Evolutionary conservation across 108 stramenopile species (phyloP), one percentile per base, ranked within the genome.

Genomic region (Mediolabrus comicus): DNA sequence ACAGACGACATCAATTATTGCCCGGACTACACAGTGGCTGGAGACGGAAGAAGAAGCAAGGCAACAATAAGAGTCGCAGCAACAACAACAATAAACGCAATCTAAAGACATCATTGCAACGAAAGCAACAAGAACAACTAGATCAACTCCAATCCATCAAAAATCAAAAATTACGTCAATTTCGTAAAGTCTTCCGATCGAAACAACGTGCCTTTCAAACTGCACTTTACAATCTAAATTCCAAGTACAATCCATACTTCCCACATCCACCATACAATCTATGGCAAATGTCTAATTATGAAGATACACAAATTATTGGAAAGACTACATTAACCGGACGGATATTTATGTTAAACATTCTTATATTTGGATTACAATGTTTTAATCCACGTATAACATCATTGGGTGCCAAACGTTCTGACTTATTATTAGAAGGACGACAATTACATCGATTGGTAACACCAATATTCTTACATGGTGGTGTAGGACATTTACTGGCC

Each of bases 381-480:
- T 32, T 71, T 12, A 80, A 79, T 65, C 91, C 91, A 0, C 26
- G 17, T 1, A n/a, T 92, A 8, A 92, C 91, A 13, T 19, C 70
- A 38, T 66, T 43, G 84, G 87, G 88, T 7, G 82, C 91, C 60
- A 92, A 92, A 60, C 65, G 85, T 11, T 87, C 86, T 25, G 87
- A 90, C 54, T 46, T 65, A 24, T 79, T 95, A 32, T 41, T 88
- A 38, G 46, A 65, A 2, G 93, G 93, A 56, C 54, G 81, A 41
- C 84, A 95, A 55, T 36, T 95, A 32, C 83, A 95, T 67, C 61
- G 94, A 54, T 52, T 92, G 26, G 24, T 95, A 17, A 86, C 89
- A 4, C 91, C 91, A 1, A 60, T 95, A 10, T 95, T 95, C 53
- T 63, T 95, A 28, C 94, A 95, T 65, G 91, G 89, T 0, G 74